Conservation (phyloP, 202 grass and related monocot species). For the Sporobolus alterniflorus region DNA sequence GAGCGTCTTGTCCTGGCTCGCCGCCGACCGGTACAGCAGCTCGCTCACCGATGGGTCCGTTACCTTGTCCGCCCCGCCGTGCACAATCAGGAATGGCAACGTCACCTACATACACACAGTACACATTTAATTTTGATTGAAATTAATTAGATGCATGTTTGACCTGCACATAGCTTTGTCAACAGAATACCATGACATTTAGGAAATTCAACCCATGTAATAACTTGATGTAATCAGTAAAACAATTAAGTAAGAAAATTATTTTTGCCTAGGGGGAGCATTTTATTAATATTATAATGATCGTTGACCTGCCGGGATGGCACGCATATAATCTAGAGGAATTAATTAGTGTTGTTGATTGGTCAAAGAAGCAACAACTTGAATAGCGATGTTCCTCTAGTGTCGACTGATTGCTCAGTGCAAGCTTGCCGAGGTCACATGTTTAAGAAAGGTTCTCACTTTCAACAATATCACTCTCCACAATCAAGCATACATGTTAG, state of each 20-base stretch:
- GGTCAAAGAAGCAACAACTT: background rate
- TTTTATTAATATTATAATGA: background rate
- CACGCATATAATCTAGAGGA: background rate
- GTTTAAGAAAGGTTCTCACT: background rate
- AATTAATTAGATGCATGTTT: too few relatives aligned
- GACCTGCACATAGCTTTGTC: background rate
- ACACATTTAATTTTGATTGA: too few relatives aligned
- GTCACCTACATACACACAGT: constrained; percentile 24
- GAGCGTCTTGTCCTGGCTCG: constrained; percentile 60
- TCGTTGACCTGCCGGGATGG: background rate
- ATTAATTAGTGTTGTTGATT: background rate
- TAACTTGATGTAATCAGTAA: too few relatives aligned
- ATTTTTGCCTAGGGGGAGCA: background rate
- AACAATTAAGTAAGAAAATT: too few relatives aligned
- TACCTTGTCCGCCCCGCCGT: constrained; percentile 68
- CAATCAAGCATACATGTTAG: too few relatives aligned
- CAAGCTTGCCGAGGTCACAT: background rate
- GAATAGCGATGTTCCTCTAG: background rate
- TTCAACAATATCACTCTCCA: too few relatives aligned
- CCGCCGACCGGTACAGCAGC: constrained; percentile 44
- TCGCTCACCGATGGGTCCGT: constrained; percentile 62
- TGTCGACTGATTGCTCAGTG: background rate
- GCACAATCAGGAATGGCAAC: constrained; percentile 68
- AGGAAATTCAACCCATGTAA: too few relatives aligned
- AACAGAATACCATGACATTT: too few relatives aligned